Conservation (phyloP, 2,329 filamentous ascomycete genomes). For the Zarea fungicola region DNA sequence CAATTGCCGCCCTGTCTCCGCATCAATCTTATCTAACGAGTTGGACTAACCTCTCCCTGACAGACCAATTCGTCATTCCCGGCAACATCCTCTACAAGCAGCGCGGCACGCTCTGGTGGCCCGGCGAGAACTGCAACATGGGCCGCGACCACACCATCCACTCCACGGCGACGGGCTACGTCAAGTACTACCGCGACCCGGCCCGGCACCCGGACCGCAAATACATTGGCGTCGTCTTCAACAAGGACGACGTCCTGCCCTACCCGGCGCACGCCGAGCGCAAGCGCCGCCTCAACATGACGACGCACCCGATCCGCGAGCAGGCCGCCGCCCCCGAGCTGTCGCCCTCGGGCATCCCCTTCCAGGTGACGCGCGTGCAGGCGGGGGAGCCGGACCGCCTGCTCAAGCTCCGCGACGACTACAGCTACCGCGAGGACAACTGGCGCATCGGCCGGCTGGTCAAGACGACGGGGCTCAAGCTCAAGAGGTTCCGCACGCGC, state of each 20-base stretch:
- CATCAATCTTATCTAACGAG: constrained; percentile 3
- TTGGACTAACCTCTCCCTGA: constrained; percentile 6
- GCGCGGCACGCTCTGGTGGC: constrained; percentile 88
- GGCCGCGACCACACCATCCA: constrained; percentile 96
- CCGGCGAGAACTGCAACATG: constrained; percentile 92
- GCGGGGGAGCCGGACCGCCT: constrained; percentile 41
- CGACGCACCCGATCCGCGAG: constrained; percentile 44
- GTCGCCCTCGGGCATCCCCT: constrained; percentile 47
- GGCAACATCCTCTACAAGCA: constrained; percentile 99
- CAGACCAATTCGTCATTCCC: constrained; percentile 87
- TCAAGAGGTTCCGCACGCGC: constrained; percentile 46
- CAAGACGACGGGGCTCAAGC: constrained; percentile 44
- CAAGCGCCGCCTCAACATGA: constrained; percentile 70
- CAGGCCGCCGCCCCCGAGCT: constrained; percentile 33
- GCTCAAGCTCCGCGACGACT: constrained; percentile 46
- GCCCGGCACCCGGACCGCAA: constrained; percentile 75
- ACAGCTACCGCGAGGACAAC: constrained; percentile 57
- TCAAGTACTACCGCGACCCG: constrained; percentile 94
- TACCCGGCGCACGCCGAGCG: constrained; percentile 68
- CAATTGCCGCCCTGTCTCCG: constrained; percentile 7
- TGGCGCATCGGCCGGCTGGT: constrained; percentile 53
- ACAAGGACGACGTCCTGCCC: constrained; percentile 75
- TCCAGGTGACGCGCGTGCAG: constrained; percentile 37
- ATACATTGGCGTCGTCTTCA: constrained; percentile 90
- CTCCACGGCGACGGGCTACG: constrained; percentile 78